Evolutionary conservation across 345 rosid species (phyloP).

Genomic region (Brassica juncea): DNA sequence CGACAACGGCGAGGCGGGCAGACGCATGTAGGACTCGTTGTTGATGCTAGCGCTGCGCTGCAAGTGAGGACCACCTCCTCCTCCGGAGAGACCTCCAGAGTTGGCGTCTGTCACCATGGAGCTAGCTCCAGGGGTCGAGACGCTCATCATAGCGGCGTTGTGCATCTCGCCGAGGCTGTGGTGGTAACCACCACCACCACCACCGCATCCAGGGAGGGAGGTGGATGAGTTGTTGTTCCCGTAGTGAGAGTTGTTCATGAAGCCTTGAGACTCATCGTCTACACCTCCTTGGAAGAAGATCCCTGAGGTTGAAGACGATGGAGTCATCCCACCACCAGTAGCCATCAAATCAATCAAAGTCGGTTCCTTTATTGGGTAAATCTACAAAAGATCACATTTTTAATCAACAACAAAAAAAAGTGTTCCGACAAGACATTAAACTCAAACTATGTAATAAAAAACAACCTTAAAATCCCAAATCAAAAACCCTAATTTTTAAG

Average conservation of each 20-base stretch:
- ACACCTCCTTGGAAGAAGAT: slow-evolving; percentile 76
- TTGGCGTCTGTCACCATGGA: slow-evolving; percentile 95
- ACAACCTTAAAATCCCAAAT: not conserved
- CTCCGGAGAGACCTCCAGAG: slow-evolving; percentile 72
- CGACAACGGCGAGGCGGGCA: slow-evolving; percentile 93
- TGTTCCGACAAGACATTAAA: not conserved
- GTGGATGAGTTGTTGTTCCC: slow-evolving; percentile 54
- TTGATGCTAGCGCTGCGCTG: slow-evolving; percentile 97
- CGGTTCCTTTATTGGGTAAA: slow-evolving; percentile 20
- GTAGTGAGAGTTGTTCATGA: slow-evolving; percentile 85
- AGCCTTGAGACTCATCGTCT: slow-evolving; percentile 87
- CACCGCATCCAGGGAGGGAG: slow-evolving; percentile 72
- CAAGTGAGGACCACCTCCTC: slow-evolving; percentile 71
- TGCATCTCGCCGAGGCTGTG: slow-evolving; percentile 79
- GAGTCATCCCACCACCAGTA: slow-evolving; percentile 83
- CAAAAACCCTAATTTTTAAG: not conserved
- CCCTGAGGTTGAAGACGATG: slow-evolving; percentile 92
- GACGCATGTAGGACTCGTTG: slow-evolving; percentile 89
- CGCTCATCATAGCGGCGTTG: slow-evolving; percentile 69
- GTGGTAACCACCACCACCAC: slow-evolving; percentile 50
- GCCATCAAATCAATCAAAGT: slow-evolving; percentile 43
- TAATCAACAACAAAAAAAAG: no score
- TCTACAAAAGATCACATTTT: slow-evolving; percentile 23
- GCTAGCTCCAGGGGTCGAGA: slow-evolving; percentile 91
- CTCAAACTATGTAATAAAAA: not conserved